Conservation (phyloP, 371 early-diverging fungal species). For the Mucor indicus region DNA sequence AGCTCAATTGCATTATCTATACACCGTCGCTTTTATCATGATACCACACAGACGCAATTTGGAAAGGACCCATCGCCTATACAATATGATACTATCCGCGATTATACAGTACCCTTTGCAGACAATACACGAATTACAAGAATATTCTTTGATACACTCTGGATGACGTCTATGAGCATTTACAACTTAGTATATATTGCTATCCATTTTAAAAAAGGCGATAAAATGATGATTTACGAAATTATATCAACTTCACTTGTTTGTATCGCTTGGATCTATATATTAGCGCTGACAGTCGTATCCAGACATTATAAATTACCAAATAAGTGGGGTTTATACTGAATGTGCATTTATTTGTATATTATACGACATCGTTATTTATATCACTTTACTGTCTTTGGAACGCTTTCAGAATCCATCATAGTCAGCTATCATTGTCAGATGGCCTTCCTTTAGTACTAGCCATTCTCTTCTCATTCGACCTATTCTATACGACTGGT, state of each 20-base stretch:
- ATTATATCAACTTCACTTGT: slow-evolving; percentile 3
- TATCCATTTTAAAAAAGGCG: background rate
- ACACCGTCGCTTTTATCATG: slow-evolving; percentile 2
- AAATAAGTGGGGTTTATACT: slow-evolving; percentile 36
- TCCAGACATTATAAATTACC: slow-evolving; percentile 26
- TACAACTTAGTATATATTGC: slow-evolving; percentile 1
- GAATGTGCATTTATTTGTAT: slow-evolving; percentile 29
- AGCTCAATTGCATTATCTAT: slow-evolving; percentile 9
- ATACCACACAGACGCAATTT: background rate
- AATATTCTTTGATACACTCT: slow-evolving; percentile 2
- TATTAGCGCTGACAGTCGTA: slow-evolving; percentile 16
- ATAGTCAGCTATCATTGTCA: slow-evolving; percentile 2
- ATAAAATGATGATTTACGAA: background rate
- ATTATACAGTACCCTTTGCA: slow-evolving; percentile 5
- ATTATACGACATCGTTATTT: slow-evolving; percentile 14
- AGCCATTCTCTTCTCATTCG: slow-evolving; percentile 5
- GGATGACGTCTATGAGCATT: background rate
- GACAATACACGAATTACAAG: background rate
- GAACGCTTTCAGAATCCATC: slow-evolving; percentile 1
- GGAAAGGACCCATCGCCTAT: slow-evolving; percentile 5
- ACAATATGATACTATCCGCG: slow-evolving; percentile 1
- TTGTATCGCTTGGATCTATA: slow-evolving; percentile 29
- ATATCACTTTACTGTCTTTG: slow-evolving; percentile 13
- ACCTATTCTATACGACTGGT: slow-evolving; percentile 15
- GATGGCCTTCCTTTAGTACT: slow-evolving; percentile 17